These are phyloP conservation scores for Sporothrix globosa DNA, from an alignment of 2,329 filamentous ascomycete species.

Conservation along the genomic window DNA sequence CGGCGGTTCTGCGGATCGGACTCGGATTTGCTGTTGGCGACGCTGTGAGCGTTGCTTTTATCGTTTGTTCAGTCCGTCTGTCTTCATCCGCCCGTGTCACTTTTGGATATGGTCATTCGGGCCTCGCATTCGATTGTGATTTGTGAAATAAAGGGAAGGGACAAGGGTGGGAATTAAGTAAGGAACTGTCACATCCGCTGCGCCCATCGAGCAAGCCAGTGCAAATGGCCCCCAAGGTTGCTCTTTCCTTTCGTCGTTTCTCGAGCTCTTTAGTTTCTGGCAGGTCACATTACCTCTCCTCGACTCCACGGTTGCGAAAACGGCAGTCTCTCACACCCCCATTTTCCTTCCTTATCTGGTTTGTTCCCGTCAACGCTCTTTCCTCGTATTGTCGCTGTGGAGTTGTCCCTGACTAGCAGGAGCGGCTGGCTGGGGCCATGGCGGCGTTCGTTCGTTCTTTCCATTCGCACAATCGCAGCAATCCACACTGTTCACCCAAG, in stretches of 20 bases:
- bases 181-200: background rate
- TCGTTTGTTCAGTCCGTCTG: background rate
- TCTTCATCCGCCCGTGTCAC: background rate
- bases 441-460: background rate
- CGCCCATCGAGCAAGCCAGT: background rate
- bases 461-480: background rate
- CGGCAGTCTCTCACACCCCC: background rate
- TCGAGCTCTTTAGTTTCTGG: background rate
- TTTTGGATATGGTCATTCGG: conserved; percentile 19
- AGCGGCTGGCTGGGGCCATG: conserved; percentile 1
- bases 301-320: background rate
- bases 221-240: background rate
- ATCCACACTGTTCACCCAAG: background rate
- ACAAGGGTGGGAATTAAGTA: conserved; percentile 1
- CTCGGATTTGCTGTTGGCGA: conserved; percentile 20
- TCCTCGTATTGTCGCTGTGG: background rate
- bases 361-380: background rate
- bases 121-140: background rate
- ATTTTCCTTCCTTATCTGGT: conserved; percentile 13
- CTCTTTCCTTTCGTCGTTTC: background rate
- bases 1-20: conserved; percentile 8
- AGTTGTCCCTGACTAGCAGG: conserved; percentile 19
- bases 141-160: background rate
- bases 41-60: background rate
- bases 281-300: too few relatives aligned